Base-by-base conservation (phyloP, 108 stramenopile species). In the Cyclotella atomus region DNA sequence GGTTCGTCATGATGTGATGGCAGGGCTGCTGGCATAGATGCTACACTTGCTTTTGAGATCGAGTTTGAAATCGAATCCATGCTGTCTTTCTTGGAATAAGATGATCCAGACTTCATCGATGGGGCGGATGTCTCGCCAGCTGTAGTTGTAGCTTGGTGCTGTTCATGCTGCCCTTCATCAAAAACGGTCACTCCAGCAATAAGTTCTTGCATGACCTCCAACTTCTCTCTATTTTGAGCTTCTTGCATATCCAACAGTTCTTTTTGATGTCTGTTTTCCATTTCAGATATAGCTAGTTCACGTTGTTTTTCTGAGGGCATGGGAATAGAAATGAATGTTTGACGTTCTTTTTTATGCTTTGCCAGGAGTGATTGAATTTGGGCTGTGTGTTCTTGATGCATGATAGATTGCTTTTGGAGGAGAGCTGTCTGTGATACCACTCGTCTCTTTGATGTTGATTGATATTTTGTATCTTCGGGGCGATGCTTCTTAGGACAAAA, bases 241-340 rank as follows among this genome's bases (percentile, higher is more conserved):
- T 30, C 28, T 19, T 32, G 9, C 3, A 65, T 7, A n/a, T 65
- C 47, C n/a, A 65, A 33, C n/a, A 16, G 19, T 20, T 65, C 46
- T 47, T 19, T 30, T 15, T 65, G 19, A 16, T 65, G 65, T 7
- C n/a, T 25, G 8, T 47, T 38, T 21, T 17, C 25, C 28, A 65
- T 16, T 33, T 65, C 46, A 45, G 32, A 1, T 49, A 8, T n/a
- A n/a, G 30, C 30, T 8, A 17, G 8, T 1, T 49, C 45, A 6
- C 28, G n/a, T 32, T 49, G 46, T 4, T 32, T 30, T 17, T 65
- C 47, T 47, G 61, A 62, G 14, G 38, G 38, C 41, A 44, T 44
- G 38, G 41, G 36, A 43, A 24, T 21, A 1, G n/a, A 21, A 15
- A 30, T 16, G 28, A 65, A 29, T 5, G 12, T 3, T 27, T 49